Conservation (phyloP, 345 rosid genomes). For the Salix dunnii region DNA sequence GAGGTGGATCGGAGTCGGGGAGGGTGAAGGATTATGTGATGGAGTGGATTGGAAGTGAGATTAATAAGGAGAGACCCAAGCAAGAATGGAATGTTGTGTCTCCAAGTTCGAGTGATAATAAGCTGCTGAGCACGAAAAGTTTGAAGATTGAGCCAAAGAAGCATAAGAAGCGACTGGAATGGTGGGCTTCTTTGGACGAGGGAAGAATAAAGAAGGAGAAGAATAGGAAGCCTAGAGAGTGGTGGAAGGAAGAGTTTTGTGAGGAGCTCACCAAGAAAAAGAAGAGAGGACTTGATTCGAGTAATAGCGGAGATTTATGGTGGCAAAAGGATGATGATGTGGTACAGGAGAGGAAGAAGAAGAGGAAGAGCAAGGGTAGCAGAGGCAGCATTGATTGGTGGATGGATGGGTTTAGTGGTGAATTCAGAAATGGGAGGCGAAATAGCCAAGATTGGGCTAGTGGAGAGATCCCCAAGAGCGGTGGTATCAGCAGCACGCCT, state of each 20-base stretch:
- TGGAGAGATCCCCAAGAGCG: slow-evolving; percentile 66
- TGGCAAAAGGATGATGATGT: slow-evolving; percentile 56
- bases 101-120: slow-evolving; percentile 27
- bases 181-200: slow-evolving; percentile 33
- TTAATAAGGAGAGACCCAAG: slow-evolving; percentile 61
- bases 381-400: slow-evolving; percentile 58
- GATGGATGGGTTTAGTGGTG: slow-evolving; percentile 49
- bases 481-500: slow-evolving; percentile 74
- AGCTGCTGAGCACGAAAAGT: slow-evolving; percentile 27
- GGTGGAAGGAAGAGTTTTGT: slow-evolving; percentile 89
- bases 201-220: slow-evolving; percentile 36
- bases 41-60: slow-evolving; percentile 84
- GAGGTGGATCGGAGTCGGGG: slow-evolving; percentile 55
- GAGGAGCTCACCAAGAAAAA: slow-evolving; percentile 64
- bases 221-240: slow-evolving; percentile 65
- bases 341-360: slow-evolving; percentile 39
- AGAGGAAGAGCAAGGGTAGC: slow-evolving; percentile 46
- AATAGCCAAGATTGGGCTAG: slow-evolving; percentile 63
- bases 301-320: slow-evolving; percentile 52
- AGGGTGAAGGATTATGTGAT: slow-evolving; percentile 70
- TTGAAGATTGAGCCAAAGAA: slow-evolving; percentile 33
- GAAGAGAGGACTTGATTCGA: slow-evolving; percentile 41
- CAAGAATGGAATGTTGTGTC: slow-evolving; percentile 40
- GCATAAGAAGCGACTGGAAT: slow-evolving; percentile 22
- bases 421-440: slow-evolving; percentile 38